These are phyloP conservation scores for Cercospora citrullina DNA, from an alignment of 2,329 filamentous ascomycete species.

Conservation along the genomic window DNA sequence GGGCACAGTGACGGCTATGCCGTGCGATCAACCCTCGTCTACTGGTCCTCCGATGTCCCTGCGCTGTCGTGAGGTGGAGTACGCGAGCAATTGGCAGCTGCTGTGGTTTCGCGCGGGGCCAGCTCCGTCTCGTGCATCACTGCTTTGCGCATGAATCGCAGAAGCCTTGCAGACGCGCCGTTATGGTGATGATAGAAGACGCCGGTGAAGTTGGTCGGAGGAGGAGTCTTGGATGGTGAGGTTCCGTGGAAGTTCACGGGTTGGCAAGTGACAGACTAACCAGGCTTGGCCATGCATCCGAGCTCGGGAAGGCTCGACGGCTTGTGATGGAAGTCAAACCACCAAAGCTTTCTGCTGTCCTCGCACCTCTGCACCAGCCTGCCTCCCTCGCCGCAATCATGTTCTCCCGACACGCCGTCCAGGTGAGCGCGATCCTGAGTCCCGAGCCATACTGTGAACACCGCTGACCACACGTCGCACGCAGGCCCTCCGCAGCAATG, in stretches of 20 bases:
- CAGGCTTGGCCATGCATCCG: constrained; percentile 6
- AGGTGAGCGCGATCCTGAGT: constrained; percentile 21
- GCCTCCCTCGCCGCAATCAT: constrained; percentile 19
- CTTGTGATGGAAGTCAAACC: constrained; percentile 11
- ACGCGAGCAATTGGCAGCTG: not conserved
- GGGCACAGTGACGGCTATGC: not conserved
- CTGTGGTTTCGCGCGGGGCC: not conserved
- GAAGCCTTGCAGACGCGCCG: not conserved
- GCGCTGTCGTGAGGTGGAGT: not conserved
- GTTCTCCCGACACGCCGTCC: constrained; percentile 32
- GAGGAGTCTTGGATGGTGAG: not conserved
- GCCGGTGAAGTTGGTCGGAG: not conserved
- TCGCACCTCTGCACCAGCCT: constrained; percentile 2
- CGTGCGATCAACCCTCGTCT: not conserved
- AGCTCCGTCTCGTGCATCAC: not conserved
- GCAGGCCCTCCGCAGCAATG: constrained; percentile 58
- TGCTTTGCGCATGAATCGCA: not conserved
- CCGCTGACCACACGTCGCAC: constrained; percentile 20
- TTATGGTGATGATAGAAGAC: not conserved
- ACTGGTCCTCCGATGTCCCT: not conserved
- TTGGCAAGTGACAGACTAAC: constrained; percentile 7
- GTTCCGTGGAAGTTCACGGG: not conserved
- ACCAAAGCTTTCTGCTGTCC: constrained; percentile 17
- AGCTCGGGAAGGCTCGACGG: constrained; percentile 10
- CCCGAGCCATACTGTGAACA: constrained; percentile 15